phyloP scores from a whole-genome alignment of 352 stramenopile species.

The Phytopythium boreale region DNA sequence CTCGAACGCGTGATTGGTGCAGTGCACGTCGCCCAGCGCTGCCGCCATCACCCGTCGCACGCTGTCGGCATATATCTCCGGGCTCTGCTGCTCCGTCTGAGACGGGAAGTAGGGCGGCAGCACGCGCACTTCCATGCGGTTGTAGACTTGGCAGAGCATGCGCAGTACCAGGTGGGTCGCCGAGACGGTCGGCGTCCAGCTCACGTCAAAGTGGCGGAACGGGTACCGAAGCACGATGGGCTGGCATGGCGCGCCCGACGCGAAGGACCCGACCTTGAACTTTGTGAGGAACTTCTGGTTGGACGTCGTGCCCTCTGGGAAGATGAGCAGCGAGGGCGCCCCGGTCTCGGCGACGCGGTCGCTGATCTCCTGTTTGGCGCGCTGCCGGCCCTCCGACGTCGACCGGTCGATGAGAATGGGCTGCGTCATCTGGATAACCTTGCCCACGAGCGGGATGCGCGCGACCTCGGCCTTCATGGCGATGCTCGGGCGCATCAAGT shows the following conservation, averaged over 20 bases:
- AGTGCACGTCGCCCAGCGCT: slow-evolving; percentile 34
- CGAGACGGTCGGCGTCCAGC: slow-evolving; percentile 57
- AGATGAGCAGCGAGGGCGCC: slow-evolving; percentile 64
- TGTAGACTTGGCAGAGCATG: slow-evolving; percentile 74
- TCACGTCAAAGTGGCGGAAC: slow-evolving; percentile 73
- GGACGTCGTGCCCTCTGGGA: slow-evolving; percentile 70
- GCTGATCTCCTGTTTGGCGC: slow-evolving; percentile 58
- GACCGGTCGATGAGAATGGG: slow-evolving; percentile 66
- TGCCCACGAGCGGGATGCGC: slow-evolving; percentile 49
- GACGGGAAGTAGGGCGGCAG: slow-evolving; percentile 51
- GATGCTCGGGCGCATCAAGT: slow-evolving; percentile 52
- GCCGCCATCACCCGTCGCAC: slow-evolving; percentile 57
- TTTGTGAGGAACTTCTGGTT: slow-evolving; percentile 68
- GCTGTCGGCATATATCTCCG: slow-evolving; percentile 55
- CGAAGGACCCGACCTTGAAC: slow-evolving; percentile 76
- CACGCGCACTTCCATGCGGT: slow-evolving; percentile 55
- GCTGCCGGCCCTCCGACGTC: slow-evolving; percentile 42
- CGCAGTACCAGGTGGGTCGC: slow-evolving; percentile 47
- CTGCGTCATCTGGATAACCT: slow-evolving; percentile 55
- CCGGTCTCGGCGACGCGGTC: slow-evolving; percentile 38
- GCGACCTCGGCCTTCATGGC: slow-evolving; percentile 72
- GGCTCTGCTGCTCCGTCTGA: slow-evolving; percentile 30
- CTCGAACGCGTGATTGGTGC: slow-evolving; percentile 75
- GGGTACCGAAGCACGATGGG: slow-evolving; percentile 63
- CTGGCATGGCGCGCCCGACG: slow-evolving; percentile 50